Percentiles rank a stretch among this genome's conserved stretches.
Conservation (phyloP, 768 basidiomycete species). For the Trametes coccinea region DNA sequence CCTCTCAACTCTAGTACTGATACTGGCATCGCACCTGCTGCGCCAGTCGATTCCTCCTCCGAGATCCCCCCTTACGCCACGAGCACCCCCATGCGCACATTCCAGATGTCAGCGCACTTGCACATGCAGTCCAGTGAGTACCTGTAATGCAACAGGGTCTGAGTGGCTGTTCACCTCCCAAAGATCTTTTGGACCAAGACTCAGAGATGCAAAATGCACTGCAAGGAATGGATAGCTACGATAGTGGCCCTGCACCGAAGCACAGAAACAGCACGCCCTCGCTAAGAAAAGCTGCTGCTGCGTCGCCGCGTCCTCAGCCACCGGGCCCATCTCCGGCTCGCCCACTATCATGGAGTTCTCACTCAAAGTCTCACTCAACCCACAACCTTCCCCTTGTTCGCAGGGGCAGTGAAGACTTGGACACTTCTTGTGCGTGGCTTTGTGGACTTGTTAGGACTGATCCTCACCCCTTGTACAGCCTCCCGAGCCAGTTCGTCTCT, state of each 20-base stretch:
- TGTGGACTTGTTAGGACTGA: not conserved
- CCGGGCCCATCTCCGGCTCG: conserved; percentile 14
- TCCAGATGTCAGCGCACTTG: conserved; percentile 55
- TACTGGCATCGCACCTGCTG: conserved; percentile 40
- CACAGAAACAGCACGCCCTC: conserved; percentile 10
- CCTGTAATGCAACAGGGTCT: not conserved
- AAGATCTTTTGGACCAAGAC: conserved; percentile 69
- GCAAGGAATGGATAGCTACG: conserved; percentile 54
- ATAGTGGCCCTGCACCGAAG: conserved; percentile 34
- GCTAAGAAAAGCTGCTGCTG: conserved; percentile 2
- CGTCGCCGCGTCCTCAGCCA: conserved; percentile 11
- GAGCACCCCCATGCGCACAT: conserved; percentile 51
- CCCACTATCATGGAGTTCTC: conserved; percentile 27
- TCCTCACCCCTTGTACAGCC: conserved; percentile 24
- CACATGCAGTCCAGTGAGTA: conserved; percentile 55
- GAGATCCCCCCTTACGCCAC: conserved; percentile 49
- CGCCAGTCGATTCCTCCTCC: conserved; percentile 35
- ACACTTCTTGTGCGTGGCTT: conserved; percentile 22
- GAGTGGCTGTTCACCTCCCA: conserved; percentile 9
- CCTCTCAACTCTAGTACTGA: conserved; percentile 38
- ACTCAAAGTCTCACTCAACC: conserved; percentile 27
- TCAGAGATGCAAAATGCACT: conserved; percentile 73
- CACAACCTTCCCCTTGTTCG: conserved; percentile 25
- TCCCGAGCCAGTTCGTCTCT: conserved; percentile 32
- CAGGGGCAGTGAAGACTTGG: conserved; percentile 25